Conservation (phyloP, 208 protist genomes). For the Porcisia hertigi region DNA sequence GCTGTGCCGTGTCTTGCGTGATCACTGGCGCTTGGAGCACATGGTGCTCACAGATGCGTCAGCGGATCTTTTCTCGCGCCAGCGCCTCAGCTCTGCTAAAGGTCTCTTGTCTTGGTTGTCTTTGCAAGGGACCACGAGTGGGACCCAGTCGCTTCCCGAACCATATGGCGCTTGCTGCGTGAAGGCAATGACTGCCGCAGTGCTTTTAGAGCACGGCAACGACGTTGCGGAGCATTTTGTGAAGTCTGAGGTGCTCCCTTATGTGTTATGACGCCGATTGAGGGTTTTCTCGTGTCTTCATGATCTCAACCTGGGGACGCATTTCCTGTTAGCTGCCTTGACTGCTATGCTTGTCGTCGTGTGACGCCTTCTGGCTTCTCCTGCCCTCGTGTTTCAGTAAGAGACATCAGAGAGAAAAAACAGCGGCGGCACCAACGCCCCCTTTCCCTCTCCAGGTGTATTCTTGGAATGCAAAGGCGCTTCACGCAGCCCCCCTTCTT, state of each 20-base stretch:
- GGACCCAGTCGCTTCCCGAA: conserved; percentile 55
- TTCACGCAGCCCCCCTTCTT: background rate
- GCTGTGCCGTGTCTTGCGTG: conserved; percentile 65
- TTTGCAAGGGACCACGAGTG: conserved; percentile 28
- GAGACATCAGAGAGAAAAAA: background rate
- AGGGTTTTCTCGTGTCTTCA: background rate
- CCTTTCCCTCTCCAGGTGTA: background rate
- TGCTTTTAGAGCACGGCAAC: conserved; percentile 71
- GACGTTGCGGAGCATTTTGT: conserved; percentile 57
- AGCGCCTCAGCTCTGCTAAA: conserved; percentile 48
- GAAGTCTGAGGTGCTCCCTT: conserved; percentile 53
- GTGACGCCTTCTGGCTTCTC: background rate
- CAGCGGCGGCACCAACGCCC: background rate
- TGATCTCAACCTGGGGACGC: background rate
- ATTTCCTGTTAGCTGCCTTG: background rate
- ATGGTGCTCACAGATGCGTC: conserved; percentile 87
- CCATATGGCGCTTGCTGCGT: conserved; percentile 71
- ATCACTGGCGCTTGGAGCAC: conserved; percentile 78
- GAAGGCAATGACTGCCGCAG: conserved; percentile 68
- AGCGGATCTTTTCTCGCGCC: conserved; percentile 57
- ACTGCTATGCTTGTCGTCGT: conserved; percentile 2
- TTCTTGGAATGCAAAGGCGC: background rate
- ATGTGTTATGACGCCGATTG: conserved; percentile 20
- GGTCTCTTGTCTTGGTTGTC: conserved; percentile 66
- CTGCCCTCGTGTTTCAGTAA: background rate